Conservation (phyloP, 2,329 filamentous ascomycete species). For the Pseudogymnoascus sp. region DNA sequence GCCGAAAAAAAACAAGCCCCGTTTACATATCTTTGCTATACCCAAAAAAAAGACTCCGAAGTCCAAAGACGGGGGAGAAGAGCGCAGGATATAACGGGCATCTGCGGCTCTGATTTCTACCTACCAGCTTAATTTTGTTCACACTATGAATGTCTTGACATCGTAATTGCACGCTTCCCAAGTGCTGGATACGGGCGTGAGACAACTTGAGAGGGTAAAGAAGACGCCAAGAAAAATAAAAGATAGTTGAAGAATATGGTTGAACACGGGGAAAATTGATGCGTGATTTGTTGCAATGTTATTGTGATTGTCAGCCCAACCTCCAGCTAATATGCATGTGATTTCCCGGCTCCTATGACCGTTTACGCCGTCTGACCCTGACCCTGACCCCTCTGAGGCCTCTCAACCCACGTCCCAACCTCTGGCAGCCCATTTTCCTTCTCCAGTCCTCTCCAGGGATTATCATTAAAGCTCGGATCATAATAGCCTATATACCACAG, state of each 20-base stretch:
- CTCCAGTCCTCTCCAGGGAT: constrained; percentile 63
- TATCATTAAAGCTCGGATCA: constrained; percentile 61
- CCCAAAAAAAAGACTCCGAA: not conserved
- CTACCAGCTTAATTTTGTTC: constrained; percentile 11
- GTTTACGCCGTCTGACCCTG: not conserved
- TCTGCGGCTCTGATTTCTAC: constrained; percentile 9
- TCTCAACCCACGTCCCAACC: constrained; percentile 41
- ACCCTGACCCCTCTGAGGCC: not conserved
- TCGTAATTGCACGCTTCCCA: constrained; percentile 15
- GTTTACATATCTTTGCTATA: constrained; percentile 10
- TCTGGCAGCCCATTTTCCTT: constrained; percentile 39
- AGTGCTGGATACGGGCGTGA: constrained; percentile 16
- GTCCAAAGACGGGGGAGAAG: not conserved
- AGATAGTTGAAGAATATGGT: not conserved
- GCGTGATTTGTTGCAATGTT: constrained; percentile 1
- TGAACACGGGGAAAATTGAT: not conserved
- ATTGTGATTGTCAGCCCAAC: not conserved
- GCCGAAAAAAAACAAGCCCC: not conserved
- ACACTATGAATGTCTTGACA: constrained; percentile 8
- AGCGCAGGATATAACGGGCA: constrained; percentile 11
- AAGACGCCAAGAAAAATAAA: not conserved
- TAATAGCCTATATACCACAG: constrained; percentile 64
- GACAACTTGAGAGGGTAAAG: not conserved
- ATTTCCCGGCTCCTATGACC: not conserved
- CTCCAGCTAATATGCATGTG: constrained; percentile 1